These are phyloP conservation scores for Calonectria crousiana DNA, from an alignment of 2,329 filamentous ascomycete species.

Conservation along the genomic window DNA sequence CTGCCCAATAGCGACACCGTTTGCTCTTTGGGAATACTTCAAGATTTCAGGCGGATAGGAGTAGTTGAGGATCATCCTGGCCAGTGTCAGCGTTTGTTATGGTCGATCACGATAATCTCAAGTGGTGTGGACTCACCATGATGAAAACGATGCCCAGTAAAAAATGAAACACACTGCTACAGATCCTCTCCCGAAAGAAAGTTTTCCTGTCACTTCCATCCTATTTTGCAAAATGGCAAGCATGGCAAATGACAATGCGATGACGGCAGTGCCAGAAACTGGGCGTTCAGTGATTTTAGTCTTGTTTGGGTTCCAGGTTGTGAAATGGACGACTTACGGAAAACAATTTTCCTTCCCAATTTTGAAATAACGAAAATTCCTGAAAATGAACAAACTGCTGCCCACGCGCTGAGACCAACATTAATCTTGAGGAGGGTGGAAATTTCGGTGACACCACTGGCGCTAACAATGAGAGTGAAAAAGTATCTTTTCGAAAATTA, in stretches of 20 bases:
- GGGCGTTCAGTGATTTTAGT: background rate
- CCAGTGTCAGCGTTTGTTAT: background rate
- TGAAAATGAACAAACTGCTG: background rate
- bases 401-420: background rate
- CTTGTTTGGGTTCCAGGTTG: background rate
- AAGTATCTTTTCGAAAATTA: background rate
- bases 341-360: background rate
- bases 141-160: slow-evolving; percentile 1
- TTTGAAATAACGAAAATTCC: background rate
- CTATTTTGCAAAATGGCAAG: background rate
- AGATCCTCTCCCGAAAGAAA: background rate
- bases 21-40: background rate
- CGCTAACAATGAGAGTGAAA: background rate
- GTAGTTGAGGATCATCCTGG: background rate
- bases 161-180: slow-evolving; percentile 7
- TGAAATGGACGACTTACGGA: background rate
- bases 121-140: background rate
- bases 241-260: background rate
- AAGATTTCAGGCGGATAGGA: background rate
- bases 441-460: background rate
- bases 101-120: too few species aligned
- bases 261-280: background rate
- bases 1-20: background rate
- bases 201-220: background rate
- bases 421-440: background rate